A percentile compares a stretch with the other conserved stretches of the same genome.
These are phyloP conservation scores for Pinus tabuliformis DNA, from an alignment of 75 land plant species.

Conservation along the genomic window DNA sequence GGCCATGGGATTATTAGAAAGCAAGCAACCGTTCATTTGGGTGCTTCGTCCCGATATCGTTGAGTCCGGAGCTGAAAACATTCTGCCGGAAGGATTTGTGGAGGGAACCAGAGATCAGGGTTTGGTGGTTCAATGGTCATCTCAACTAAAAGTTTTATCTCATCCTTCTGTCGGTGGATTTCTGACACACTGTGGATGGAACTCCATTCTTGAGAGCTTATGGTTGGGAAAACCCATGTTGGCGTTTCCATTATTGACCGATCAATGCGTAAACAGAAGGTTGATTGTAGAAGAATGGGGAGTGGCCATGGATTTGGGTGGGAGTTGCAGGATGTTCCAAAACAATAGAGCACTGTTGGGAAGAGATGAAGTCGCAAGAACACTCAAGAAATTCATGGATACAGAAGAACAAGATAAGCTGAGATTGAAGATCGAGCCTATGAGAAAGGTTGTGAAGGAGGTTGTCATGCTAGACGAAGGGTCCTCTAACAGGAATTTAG, in stretches of 20 bases:
- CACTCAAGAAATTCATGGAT: background rate
- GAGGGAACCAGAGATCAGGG: conserved; percentile 22
- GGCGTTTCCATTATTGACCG: conserved; percentile 47
- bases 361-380: background rate
- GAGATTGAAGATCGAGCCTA: background rate
- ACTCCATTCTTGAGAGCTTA: conserved; percentile 57
- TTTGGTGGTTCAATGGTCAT: conserved; percentile 41
- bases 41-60: conserved; percentile 48
- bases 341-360: background rate
- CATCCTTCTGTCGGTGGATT: conserved; percentile 56
- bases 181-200: conserved; percentile 67
- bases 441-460: background rate
- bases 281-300: conserved; percentile 48
- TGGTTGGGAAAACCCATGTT: conserved; percentile 51
- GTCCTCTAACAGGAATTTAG: background rate
- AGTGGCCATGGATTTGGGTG: conserved; percentile 32
- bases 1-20: conserved; percentile 31
- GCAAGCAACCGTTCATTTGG: conserved; percentile 46
- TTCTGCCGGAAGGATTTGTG: conserved; percentile 40
- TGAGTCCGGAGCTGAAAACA: conserved; percentile 21
- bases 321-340: background rate
- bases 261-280: conserved; percentile 50
- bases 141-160: conserved; percentile 35
- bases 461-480: background rate
- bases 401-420: background rate